Percentiles rank a stretch among this genome's conserved stretches.
These are phyloP conservation scores for Sphagnum contortum DNA, from an alignment of 225 moss, liverwort and hornwort species.

Conservation along the genomic window DNA sequence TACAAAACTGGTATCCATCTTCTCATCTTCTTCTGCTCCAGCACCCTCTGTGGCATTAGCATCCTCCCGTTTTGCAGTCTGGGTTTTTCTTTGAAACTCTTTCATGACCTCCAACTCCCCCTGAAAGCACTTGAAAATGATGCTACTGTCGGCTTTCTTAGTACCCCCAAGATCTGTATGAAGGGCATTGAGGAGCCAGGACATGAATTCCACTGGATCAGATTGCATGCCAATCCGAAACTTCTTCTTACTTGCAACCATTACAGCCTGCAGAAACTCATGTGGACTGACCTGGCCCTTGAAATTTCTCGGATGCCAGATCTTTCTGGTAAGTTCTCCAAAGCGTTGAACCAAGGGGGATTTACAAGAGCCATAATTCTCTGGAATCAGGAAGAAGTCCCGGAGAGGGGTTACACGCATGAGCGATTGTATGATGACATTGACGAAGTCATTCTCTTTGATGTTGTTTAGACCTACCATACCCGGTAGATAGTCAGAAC, in stretches of 20 bases:
- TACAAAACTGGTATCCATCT: constrained; percentile 22
- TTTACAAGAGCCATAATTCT: constrained; percentile 69
- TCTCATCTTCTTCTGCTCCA: constrained; percentile 21
- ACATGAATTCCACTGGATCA: constrained; percentile 75
- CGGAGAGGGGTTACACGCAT: constrained; percentile 96
- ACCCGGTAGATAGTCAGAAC: constrained; percentile 93
- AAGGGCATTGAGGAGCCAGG: constrained; percentile 79
- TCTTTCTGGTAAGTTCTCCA: constrained; percentile 91
- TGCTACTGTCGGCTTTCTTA: constrained; percentile 78
- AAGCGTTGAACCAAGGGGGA: constrained; percentile 89
- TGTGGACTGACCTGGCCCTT: constrained; percentile 99
- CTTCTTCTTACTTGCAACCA: constrained; percentile 72
- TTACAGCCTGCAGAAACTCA: constrained; percentile 83
- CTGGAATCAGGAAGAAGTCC: constrained; percentile 87
- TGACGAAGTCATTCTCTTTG: constrained; percentile 93
- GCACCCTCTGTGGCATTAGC: constrained; percentile 15
- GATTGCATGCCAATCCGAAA: constrained; percentile 80
- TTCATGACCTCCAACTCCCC: constrained; percentile 92
- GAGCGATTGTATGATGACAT: constrained; percentile 85
- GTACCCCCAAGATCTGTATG: constrained; percentile 89
- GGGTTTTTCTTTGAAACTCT: constrained; percentile 59
- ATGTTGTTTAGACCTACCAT: constrained; percentile 98
- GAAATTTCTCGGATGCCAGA: constrained; percentile 90
- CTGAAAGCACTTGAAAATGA: constrained; percentile 85
- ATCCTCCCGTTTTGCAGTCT: constrained; percentile 23